Base-by-base conservation (phyloP, 495 filamentous ascomycete species). In the Extremus antarcticus region DNA sequence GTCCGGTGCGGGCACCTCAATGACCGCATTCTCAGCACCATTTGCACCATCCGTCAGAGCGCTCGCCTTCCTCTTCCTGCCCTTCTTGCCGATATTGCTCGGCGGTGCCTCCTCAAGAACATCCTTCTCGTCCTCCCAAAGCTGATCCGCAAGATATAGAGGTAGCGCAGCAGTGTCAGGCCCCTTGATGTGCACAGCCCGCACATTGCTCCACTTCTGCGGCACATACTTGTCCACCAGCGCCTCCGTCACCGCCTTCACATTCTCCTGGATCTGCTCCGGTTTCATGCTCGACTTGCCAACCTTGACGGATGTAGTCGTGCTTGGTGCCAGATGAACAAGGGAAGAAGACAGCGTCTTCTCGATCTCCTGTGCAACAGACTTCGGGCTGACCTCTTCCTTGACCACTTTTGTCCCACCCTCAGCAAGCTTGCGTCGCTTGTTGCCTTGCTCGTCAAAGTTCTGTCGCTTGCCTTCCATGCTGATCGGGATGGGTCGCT, bases 111-210 rank as follows among this genome's bases (percentile, higher is more conserved):
- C 61, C 7, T 77, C 70, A 7, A 94, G 70, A 3, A 96, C 84
- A 68, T 94, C 86, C 20, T 70, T 74, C 59, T 90, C 85, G 50
- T 88, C 85, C 29, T 85, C 72, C 88, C 90, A 98, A 50, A 98
- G 71, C 73, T 97, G 87, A 63, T 84, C 80, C 9, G 92, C 85
- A 64, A 96, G 73, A 85, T 88, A 98, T 57, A 98, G 82, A 15
- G 92, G 92, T 61, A 98, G 73, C 13, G 90, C 88, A 55, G 80
- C 85, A 10, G 89, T 94, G 60, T 84, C 80, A 10, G 87, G 82
- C 7, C 86, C 85, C 75, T 97, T 98, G 70, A 98, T 75, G 71
- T 95, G 89, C 46, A 97, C 67, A 47, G 78, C 77, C 68, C 83
- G 82, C 49, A 97, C 79, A 65, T 87, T 88, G 56, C 79, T 78